These are phyloP conservation scores for Leishmania tarentolae DNA, from an alignment of 208 protist genomes.

Conservation along the genomic window DNA sequence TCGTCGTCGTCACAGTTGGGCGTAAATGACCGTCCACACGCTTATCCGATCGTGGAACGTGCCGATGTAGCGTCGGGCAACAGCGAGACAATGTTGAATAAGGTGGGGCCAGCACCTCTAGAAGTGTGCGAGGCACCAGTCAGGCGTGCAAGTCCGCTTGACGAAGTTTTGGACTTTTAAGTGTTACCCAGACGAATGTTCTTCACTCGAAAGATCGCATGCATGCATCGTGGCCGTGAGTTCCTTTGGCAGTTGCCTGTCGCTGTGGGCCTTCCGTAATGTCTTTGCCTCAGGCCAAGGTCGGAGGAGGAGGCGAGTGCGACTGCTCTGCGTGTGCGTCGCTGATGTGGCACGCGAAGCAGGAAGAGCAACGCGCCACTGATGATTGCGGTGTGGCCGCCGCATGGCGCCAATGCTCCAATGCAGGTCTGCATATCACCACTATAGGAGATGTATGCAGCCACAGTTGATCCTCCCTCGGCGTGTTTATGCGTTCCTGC, in stretches of 20 bases:
- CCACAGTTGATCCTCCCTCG: not conserved
- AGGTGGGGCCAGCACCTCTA: not conserved
- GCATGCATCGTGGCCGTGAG: not conserved
- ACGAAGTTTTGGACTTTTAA: conserved; percentile 64
- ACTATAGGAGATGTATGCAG: too few relatives aligned
- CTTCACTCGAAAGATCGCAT: too few relatives aligned
- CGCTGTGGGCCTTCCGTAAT: not conserved
- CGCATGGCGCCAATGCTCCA: not conserved
- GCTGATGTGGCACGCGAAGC: not conserved
- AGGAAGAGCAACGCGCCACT: not conserved
- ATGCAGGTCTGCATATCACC: not conserved
- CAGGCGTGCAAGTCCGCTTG: conserved; percentile 50
- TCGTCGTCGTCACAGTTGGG: not conserved
- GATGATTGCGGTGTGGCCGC: not conserved
- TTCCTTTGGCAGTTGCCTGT: not conserved
- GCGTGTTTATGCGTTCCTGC: not conserved
- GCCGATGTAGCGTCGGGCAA: not conserved
- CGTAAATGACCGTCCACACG: not conserved
- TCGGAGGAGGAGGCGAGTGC: not conserved
- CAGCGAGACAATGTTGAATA: not conserved
- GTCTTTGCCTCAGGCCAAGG: not conserved
- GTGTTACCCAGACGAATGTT: too few relatives aligned
- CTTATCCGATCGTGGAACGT: conserved; percentile 25
- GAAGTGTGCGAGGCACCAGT: conserved; percentile 24
- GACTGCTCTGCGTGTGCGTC: not conserved